Evolutionary conservation across 139 green algal genomes (phyloP).

Genomic region (Tetradesmus obliquus): DNA sequence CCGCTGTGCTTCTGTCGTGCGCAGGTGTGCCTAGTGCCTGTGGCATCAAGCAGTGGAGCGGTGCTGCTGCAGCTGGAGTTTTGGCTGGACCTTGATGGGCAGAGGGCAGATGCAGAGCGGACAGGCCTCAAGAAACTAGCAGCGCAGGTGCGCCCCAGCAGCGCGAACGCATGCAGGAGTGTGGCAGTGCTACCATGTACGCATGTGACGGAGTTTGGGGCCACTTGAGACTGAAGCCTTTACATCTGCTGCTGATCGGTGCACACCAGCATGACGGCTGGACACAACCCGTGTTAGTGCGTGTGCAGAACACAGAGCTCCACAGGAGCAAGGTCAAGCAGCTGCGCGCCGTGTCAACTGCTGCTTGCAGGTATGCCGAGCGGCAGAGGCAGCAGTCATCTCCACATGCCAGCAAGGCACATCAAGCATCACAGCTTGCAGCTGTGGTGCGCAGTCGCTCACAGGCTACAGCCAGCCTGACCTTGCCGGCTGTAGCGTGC

Average conservation of each 20-base stretch:
- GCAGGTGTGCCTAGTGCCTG: constrained; percentile 13
- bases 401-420: background rate
- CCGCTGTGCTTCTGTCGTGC: background rate
- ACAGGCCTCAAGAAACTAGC: background rate
- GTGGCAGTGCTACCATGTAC: background rate
- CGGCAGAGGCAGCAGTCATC: background rate
- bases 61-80: background rate
- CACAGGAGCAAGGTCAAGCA: no score
- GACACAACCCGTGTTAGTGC: no score
- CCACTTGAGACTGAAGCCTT: no score
- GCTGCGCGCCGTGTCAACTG: background rate
- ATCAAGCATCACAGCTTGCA: constrained; percentile 11
- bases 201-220: no score
- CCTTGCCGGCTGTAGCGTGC: constrained; percentile 43
- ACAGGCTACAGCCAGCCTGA: constrained; percentile 59
- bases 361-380: background rate
- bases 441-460: background rate
- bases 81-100: background rate
- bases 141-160: background rate
- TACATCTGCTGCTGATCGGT: no score
- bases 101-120: background rate
- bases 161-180: background rate
- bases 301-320: no score
- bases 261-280: no score
- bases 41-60: background rate